Evolutionary conservation across 176 grass and related monocot genomes (phyloP).

Genomic region (Bothriochloa decipiens): DNA sequence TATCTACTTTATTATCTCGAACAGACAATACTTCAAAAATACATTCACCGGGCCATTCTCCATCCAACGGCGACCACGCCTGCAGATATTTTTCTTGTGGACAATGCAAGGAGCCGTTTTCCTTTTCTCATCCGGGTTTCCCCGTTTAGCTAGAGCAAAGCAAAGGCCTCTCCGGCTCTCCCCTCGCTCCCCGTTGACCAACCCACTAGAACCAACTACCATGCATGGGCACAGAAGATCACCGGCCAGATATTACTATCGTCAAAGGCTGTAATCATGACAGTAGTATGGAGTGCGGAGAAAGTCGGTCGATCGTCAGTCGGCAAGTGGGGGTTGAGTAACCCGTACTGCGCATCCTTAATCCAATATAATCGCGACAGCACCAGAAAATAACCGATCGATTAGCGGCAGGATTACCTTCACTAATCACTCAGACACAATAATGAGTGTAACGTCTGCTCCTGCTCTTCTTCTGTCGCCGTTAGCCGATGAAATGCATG

Average conservation of each 20-base stretch:
- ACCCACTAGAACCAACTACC: conserved; percentile 7
- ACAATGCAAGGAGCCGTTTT: too few relatives aligned
- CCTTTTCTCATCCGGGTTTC: too few relatives aligned
- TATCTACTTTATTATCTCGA: too few relatives aligned
- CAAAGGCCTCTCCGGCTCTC: too few relatives aligned
- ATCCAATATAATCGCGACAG: neutral
- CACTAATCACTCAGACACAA: too few relatives aligned
- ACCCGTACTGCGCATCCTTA: neutral
- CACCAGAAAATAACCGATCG: neutral
- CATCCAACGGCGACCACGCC: too few relatives aligned
- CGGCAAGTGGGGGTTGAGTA: conserved; percentile 38
- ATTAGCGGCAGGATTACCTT: neutral
- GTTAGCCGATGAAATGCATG: neutral
- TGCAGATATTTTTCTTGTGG: neutral
- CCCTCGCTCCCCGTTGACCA: conserved; percentile 48
- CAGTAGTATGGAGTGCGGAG: conserved; percentile 32
- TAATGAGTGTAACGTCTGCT: too few relatives aligned
- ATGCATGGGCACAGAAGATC: conserved; percentile 15
- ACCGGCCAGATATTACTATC: conserved; percentile 41
- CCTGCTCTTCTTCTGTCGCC: neutral
- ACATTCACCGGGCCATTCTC: too few relatives aligned
- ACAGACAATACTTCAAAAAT: too few relatives aligned
- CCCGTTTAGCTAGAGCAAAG: neutral
- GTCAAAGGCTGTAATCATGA: conserved; percentile 48
- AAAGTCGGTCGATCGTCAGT: conserved; percentile 28